Conservation (phyloP, 75 land plant species). For the Pinus taeda region DNA sequence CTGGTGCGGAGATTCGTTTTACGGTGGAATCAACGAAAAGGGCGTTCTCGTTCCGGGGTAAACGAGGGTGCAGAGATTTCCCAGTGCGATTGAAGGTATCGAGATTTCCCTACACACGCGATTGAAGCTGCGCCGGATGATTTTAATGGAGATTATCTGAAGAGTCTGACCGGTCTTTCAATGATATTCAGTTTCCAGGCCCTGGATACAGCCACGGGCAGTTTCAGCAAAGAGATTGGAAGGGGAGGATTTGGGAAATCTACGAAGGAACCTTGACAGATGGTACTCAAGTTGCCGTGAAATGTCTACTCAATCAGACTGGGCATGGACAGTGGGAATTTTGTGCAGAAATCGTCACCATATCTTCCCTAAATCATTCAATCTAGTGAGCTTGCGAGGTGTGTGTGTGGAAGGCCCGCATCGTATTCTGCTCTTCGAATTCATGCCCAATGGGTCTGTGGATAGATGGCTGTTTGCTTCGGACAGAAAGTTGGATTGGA, state of each 20-base stretch:
- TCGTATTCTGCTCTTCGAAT: constrained; percentile 7
- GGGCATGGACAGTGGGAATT: too few species aligned
- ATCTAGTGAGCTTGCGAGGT: constrained; percentile 23
- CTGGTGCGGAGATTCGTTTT: too few species aligned
- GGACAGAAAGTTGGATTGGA: too few species aligned
- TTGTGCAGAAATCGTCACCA: constrained; percentile 4
- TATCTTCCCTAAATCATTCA: constrained; percentile 19
- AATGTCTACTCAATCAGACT: neutral
- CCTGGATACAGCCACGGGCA: constrained; percentile 9
- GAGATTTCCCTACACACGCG: too few species aligned
- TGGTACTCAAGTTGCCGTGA: constrained; percentile 28
- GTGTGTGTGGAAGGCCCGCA: constrained; percentile 9
- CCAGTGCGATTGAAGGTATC: too few species aligned
- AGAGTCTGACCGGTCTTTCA: constrained; percentile 17
- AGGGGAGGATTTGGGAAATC: neutral
- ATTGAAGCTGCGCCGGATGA: neutral
- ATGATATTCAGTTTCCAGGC: constrained; percentile 15
- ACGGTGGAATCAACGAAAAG: too few species aligned
- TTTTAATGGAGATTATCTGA: constrained; percentile 7
- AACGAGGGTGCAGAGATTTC: too few species aligned
- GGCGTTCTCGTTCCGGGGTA: too few species aligned
- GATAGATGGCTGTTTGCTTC: too few species aligned
- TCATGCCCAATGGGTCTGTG: too few species aligned
- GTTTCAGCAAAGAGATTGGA: constrained; percentile 10
- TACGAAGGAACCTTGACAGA: constrained; percentile 18